Evolutionary conservation across 371 early-diverging fungal species (phyloP).

Genomic region (Mucor racemosus): DNA sequence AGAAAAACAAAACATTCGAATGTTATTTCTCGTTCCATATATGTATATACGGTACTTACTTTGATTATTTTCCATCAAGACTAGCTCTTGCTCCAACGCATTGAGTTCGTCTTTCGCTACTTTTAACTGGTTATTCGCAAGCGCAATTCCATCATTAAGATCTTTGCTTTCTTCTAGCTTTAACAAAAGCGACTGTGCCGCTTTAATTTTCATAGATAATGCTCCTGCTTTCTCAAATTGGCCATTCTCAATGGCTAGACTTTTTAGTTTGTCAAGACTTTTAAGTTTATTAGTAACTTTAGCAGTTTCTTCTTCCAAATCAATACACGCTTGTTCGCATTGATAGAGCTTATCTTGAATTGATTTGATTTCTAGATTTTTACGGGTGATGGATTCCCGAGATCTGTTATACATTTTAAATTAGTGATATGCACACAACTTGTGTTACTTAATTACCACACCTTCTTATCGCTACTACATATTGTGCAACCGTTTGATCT

Average conservation of each 20-base stretch:
- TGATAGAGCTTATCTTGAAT: slow-evolving; percentile 9
- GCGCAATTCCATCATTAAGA: not conserved
- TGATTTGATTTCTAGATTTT: not conserved
- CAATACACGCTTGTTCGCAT: not conserved
- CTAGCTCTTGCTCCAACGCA: not conserved
- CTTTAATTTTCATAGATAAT: not conserved
- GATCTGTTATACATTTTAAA: not conserved
- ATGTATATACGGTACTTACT: not conserved
- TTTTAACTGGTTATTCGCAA: not conserved
- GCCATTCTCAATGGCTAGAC: not conserved
- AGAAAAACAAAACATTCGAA: not conserved
- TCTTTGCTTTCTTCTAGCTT: not conserved
- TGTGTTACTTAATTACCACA: not conserved
- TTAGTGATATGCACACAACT: not conserved
- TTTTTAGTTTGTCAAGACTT: not conserved
- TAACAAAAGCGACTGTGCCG: not conserved
- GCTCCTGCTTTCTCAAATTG: not conserved
- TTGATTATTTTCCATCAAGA: not conserved
- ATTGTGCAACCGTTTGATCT: not conserved
- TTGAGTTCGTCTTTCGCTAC: not conserved
- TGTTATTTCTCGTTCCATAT: not conserved
- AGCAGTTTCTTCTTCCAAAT: not conserved
- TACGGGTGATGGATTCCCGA: not conserved
- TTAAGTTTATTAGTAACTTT: not conserved
- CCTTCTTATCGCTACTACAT: not conserved